Evolutionary conservation across 305 asterid species (phyloP), one percentile per base, ranked within the genome.

Genomic region (Plantago rigida): DNA sequence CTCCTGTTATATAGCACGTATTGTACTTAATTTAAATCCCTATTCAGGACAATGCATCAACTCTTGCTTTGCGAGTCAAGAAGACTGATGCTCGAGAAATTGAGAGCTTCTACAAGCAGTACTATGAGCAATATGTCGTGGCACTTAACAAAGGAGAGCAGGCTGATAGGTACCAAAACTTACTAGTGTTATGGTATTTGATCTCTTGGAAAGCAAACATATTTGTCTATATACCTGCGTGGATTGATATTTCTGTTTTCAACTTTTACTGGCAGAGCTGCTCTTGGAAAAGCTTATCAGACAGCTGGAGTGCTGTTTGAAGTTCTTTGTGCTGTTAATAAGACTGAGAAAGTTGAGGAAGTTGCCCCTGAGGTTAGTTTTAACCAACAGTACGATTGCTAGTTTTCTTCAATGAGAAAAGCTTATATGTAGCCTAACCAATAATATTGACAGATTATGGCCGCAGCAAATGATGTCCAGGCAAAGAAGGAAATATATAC

Each of bases 261-360:
- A 29, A 54, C 34, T 54, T 54, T 19, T 49, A 41, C 62, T 49
- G 31, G 73, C 85, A 93, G 99, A 77, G 96, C 96, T 75, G 87
- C 85, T 82, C 97, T 93, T 69, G 97, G 94, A 51, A 93, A 93
- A 79, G 99, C 99, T 68, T 93, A 93, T 74, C 95, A 87, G 83
- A 85, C 97, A 62, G 97, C 99, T 12, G 97, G 96, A 52, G 95
- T 89, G 73, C 90, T 93, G 55, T 93, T 89, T 81, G 99, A 93
- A 78, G 99, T 89, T 69, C 96, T 93, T 54, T 93, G 99, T 80
- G 97, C 97, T 13, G 99, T 93, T 73, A 87, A 85, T 72, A 89
- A 85, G 79, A 83, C 94, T 50, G 96, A 93, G 64, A 82, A 87
- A 76, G 96, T 84, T 51, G 99, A 89, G 70, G 97, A 93, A 80